Conservation (phyloP, 495 filamentous ascomycete species). For the Neurospora sublineolata region DNA sequence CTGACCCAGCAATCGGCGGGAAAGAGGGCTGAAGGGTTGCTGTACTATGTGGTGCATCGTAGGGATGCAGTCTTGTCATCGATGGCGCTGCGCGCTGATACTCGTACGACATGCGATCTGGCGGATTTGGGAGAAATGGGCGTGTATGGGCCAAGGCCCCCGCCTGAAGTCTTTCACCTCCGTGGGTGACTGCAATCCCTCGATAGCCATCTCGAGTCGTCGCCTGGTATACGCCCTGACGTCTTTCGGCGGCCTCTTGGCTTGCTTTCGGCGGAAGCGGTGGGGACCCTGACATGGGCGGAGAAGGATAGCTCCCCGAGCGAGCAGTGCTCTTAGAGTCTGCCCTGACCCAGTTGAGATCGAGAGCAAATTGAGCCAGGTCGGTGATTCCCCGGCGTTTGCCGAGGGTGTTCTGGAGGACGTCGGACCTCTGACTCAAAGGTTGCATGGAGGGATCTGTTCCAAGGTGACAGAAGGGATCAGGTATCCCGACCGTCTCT, state of each 20-base stretch:
- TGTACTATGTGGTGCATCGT: slow-evolving; percentile 23
- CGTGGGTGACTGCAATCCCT: slow-evolving; percentile 29
- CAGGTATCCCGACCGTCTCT: slow-evolving; percentile 17
- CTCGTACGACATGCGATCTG: slow-evolving; percentile 27
- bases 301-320: slow-evolving; percentile 58
- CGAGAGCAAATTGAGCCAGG: slow-evolving; percentile 56
- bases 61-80: slow-evolving; percentile 24
- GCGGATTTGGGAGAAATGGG: slow-evolving; percentile 26
- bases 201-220: slow-evolving; percentile 37
- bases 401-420: slow-evolving; percentile 41
- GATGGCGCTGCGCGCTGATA: slow-evolving; percentile 28
- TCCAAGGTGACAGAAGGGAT: slow-evolving; percentile 16
- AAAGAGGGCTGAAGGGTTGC: slow-evolving; percentile 24
- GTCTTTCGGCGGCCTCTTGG: slow-evolving; percentile 47
- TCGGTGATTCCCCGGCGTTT: slow-evolving; percentile 50
- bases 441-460: slow-evolving; percentile 37
- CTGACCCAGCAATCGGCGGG: slow-evolving; percentile 21
- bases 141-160: slow-evolving; percentile 23
- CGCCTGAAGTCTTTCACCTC: slow-evolving; percentile 25
- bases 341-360: slow-evolving; percentile 55
- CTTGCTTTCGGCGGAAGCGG: slow-evolving; percentile 54
- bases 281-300: slow-evolving; percentile 78
- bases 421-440: slow-evolving; percentile 30
- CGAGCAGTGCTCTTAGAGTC: slow-evolving; percentile 55
- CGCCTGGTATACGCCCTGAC: slow-evolving; percentile 38